A percentile compares a stretch with the other conserved stretches of the same genome.
Conservation (phyloP, 192 early-diverging fungal species). For the Gigaspora rosea region DNA sequence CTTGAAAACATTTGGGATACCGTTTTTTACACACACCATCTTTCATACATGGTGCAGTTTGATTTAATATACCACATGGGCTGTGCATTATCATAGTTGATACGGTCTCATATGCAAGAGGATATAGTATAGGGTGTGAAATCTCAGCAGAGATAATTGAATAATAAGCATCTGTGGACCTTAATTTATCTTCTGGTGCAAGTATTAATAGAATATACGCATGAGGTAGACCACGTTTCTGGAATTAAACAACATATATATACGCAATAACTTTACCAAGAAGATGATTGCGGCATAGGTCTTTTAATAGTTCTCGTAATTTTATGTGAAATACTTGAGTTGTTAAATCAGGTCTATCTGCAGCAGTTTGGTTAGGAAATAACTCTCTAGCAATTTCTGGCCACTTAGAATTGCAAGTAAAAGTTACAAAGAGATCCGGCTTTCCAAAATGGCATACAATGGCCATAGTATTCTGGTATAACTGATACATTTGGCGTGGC, state of each 20-base stretch:
- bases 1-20: conserved; percentile 23
- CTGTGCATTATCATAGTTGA: conserved; percentile 38
- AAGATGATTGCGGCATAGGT: conserved; percentile 15
- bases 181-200: conserved; percentile 10
- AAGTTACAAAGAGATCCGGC: conserved; percentile 47
- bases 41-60: conserved; percentile 34
- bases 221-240: conserved; percentile 48
- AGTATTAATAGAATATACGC: conserved; percentile 42
- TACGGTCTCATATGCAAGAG: conserved; percentile 32
- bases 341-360: conserved; percentile 36
- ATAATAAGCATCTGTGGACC: conserved; percentile 30
- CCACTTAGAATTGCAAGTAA: conserved; percentile 39
- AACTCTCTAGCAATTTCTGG: conserved; percentile 29
- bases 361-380: conserved; percentile 13
- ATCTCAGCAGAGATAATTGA: conserved; percentile 37
- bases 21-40: conserved; percentile 33
- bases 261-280: conserved; percentile 38
- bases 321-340: conserved; percentile 34
- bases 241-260: conserved; percentile 43
- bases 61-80: conserved; percentile 32
- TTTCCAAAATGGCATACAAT: conserved; percentile 36
- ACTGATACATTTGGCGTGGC: conserved; percentile 34
- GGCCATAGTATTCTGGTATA: conserved; percentile 34
- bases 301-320: conserved; percentile 22
- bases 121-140: conserved; percentile 17